Base-by-base conservation (phyloP, 345 rosid species). In the Draba incana region DNA sequence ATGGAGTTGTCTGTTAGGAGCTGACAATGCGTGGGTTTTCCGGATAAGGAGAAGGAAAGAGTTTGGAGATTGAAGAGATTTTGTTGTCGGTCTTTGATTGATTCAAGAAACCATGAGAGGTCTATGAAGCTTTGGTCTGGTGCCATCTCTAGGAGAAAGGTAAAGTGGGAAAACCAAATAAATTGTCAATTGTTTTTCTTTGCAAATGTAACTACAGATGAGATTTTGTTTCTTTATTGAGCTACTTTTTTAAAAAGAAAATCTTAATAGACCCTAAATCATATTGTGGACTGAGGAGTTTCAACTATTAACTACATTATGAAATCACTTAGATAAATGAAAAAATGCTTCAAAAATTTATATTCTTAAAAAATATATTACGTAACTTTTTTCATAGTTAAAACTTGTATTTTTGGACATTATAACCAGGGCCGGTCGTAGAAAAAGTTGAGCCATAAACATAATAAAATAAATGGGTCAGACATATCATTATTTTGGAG, bases 1-100 rank as follows among this genome's bases (percentile, higher is more conserved):
- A 93, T 66, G 70, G 92, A 85, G 37, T 51, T 86, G 31, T 84
- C 92, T 58, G 95, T 85, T 70, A 81, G 84, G 69, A 75, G 83
- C 69, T 73, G 75, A 79, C 85, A 93, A 31, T 85, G 81, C 7
- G 94, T 83, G 78, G 67, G 57, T 37, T 83, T 76, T 6, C 77
- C 85, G 39, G 84, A 82, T 20, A 85, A 80, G 65, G 78, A 77
- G 79, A 93, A 88, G 35, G 89, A 75, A 50, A 93, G 68, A 78
- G 76, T 85, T 47, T 84, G 91, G 1, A 85, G 81, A 72, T 66
- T 69, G 46, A 84, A 82, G 78, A 62, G 70, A 33, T 10, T 25
- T 33, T 43, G 59, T 8, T 56, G 66, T 57, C 82, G 81, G 48
- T 88, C 77, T 80, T 76, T 79, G 61, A 88, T 73, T 30, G 82